Evolutionary conservation across 176 grass and related monocot species (phyloP), one percentile per base, ranked within the genome.

Genomic region (Rhipidocladum racemiflorum): DNA sequence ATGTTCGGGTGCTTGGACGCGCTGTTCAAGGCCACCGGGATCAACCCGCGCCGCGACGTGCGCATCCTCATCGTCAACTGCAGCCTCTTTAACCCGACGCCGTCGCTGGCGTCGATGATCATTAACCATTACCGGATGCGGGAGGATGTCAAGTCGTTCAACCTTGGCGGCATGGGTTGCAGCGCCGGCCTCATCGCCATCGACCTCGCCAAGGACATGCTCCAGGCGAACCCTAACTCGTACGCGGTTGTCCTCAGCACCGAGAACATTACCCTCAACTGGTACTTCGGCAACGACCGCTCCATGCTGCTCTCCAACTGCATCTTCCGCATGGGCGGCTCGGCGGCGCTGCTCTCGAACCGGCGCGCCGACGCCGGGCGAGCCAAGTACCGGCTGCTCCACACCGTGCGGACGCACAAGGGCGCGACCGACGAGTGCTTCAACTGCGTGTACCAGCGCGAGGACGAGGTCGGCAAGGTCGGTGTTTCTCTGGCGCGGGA

Each of bases 231-330:
- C 67, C 83, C 89, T 0, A 82, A 78, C 67, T 40, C 80, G 35
- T 91, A 89, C 63, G 92, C 92, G 5, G 84, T 94, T 0, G 89
- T 94, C 28, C 76, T 91, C 32, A 94, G 92, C 89, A 94, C 92
- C 4, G 92, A 94, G 86, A 91, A 91, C 84, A 75, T 94, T n/a
- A 91, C 92, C 3, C 86, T 94, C 60, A 89, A 91, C 80, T 91
- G 92, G 92, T 94, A 94, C 86, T 89, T 91, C 53, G 92, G 92
- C 4, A 89, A 91, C 80, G 89, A 94, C 66, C 81, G 89, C 28
- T 87, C 92, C 7, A 94, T 94, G 92, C 86, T 94, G 5, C 80
- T 94, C 3, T 89, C 92, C 71, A 94, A 94, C 81, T 94, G 92
- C 86, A 91, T 94, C 84, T 94, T 94, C 65, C 92, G 92, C 75